phyloP scores from a whole-genome alignment of 257 asterid genomes.

The Schizonepeta tenuifolia region DNA sequence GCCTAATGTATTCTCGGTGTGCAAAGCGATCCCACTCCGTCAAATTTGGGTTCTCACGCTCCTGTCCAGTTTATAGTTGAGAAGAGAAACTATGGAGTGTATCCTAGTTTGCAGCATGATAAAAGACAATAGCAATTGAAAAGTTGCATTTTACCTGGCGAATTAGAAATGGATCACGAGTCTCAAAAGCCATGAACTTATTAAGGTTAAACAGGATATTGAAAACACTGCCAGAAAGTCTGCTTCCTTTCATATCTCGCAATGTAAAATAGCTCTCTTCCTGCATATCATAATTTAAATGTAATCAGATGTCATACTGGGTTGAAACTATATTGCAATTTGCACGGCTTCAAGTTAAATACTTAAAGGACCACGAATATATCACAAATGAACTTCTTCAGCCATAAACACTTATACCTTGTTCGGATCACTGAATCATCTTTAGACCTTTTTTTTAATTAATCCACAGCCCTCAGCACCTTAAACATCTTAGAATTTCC shows the following conservation, averaged over 20 bases:
- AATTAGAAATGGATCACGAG: constrained; percentile 96
- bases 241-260: constrained; percentile 87
- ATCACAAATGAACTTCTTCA: constrained; percentile 6
- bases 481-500: constrained; percentile 10
- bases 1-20: constrained; percentile 97
- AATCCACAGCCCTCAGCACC: neutral
- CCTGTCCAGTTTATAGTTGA: constrained; percentile 53
- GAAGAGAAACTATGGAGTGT: constrained; percentile 15
- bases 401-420: too few relatives aligned
- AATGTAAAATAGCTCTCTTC: constrained; percentile 79
- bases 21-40: constrained; percentile 99
- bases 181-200: constrained; percentile 99
- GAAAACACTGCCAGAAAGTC: constrained; percentile 86
- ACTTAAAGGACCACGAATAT: constrained; percentile 5
- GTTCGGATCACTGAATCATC: constrained; percentile 31
- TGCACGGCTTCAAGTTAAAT: constrained; percentile 17
- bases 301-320: constrained; percentile 25
- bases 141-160: constrained; percentile 78
- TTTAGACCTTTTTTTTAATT: neutral
- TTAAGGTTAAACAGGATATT: constrained; percentile 96
- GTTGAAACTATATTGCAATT: neutral
- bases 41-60: constrained; percentile 97
- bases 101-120: constrained; percentile 9
- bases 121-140: constrained; percentile 1
- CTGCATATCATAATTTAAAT: constrained; percentile 50